Evolutionary conservation across 1,284 basidiomycete species (phyloP).

Genomic region (Cryptococcus jaspeensis): DNA sequence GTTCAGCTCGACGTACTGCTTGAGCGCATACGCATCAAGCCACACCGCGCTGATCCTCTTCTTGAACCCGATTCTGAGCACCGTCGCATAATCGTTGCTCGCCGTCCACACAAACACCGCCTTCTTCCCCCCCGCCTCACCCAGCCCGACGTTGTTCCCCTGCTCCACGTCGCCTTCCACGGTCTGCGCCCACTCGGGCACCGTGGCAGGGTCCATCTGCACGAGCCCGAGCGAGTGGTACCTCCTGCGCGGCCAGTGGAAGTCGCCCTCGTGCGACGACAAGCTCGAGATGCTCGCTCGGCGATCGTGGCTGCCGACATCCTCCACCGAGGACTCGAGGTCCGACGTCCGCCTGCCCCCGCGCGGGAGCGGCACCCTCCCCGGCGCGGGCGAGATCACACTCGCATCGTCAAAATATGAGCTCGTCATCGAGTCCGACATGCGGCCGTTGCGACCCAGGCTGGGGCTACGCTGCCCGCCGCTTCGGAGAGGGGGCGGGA

Average conservation of each 20-base stretch:
- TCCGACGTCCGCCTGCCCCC: conserved; percentile 24
- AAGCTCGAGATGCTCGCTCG: conserved; percentile 43
- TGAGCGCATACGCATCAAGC: conserved; percentile 76
- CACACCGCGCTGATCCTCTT: conserved; percentile 85
- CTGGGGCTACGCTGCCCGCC: conserved; percentile 12
- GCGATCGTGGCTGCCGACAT: conserved; percentile 24
- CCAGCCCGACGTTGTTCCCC: conserved; percentile 2
- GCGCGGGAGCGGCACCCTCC: conserved; percentile 12
- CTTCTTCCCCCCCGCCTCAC: neutral
- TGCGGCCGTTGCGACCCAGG: neutral
- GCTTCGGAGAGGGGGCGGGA: conserved; percentile 26
- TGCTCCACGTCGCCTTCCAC: conserved; percentile 10
- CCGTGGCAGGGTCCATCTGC: conserved; percentile 34
- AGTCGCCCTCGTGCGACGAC: conserved; percentile 37
- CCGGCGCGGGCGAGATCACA: conserved; percentile 10
- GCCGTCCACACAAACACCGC: conserved; percentile 68
- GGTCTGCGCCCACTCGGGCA: conserved; percentile 33
- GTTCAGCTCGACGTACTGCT: conserved; percentile 92
- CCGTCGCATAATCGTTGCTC: conserved; percentile 78
- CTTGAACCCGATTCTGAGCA: conserved; percentile 87
- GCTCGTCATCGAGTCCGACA: conserved; percentile 16
- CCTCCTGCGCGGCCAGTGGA: conserved; percentile 18
- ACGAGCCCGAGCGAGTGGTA: conserved; percentile 29
- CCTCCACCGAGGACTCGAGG: conserved; percentile 29
- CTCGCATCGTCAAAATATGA: conserved; percentile 13